Evolutionary conservation across 331 rosid species (phyloP), one percentile per base, ranked within the genome.

Genomic region (Rosa hybrid): DNA sequence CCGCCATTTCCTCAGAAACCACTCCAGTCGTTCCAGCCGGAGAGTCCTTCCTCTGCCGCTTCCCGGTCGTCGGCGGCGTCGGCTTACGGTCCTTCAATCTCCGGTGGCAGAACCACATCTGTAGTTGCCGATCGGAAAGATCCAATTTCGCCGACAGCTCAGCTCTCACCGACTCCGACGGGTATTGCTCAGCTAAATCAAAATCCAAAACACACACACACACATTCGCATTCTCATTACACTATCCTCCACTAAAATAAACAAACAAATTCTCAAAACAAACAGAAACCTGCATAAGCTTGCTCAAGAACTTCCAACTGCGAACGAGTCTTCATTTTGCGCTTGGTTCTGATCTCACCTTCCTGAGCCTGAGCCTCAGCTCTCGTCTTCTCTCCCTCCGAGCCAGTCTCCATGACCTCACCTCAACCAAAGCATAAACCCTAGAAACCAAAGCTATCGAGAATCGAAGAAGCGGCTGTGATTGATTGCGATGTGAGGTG

Each of bases 81-180:
- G 83, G 77, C 82, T 91, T 92, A 73, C 89, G 78, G 82, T 90
- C 96, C 85, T 92, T 92, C 65, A 85, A 38, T 78, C 97, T 83
- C 84, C 97, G 78, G 86, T 92, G 94, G 83, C 97, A 92, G 78
- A 92, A 92, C 97, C 96, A 92, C 97, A 92, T 92, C 83, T 90
- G 92, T 72, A 90, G 80, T 77, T 92, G 97, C 62, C 97, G 94
- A 84, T 92, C 97, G 3, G 97, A 81, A 46, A 92, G 88, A 17
- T 88, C 90, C 78, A 91, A 72, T 78, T 86, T 86, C 78, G 1
- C 81, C 0, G 92, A 86, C 41, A 92, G 78, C 84, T 88, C 97
- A 48, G 86, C 90, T 75, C 97, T 82, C 73, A 83, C 11, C 5
- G 86, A 80, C 77, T 92, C 97, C 20, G 90, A 78, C 18, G 97